Percentiles rank a stretch among this genome's conserved stretches.
These are phyloP conservation scores for Citrullus mucosospermus DNA, from an alignment of 306 rosid genomes.

Conservation along the genomic window DNA sequence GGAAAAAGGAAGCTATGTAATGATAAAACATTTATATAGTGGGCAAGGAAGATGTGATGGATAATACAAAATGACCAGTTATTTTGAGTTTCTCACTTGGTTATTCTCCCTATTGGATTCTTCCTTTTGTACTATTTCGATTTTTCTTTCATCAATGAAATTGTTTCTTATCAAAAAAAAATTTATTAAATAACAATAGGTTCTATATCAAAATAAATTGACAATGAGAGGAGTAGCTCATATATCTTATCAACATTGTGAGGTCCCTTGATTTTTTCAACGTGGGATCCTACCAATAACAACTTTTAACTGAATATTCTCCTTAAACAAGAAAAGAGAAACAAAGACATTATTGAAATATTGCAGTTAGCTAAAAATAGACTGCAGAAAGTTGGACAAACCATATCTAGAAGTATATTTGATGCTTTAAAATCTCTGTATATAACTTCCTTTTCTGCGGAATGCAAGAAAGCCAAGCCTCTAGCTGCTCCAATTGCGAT, in stretches of 20 bases:
- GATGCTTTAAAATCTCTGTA: slow-evolving; percentile 91
- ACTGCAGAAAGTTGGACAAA: slow-evolving; percentile 9
- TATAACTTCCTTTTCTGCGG: slow-evolving; percentile 58
- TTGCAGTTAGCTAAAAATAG: not conserved
- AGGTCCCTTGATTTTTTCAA: too few relatives aligned
- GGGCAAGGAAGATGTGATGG: not conserved
- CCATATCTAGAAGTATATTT: slow-evolving; percentile 82
- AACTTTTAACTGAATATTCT: not conserved
- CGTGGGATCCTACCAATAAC: too few relatives aligned
- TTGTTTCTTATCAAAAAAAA: too few relatives aligned
- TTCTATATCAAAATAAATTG: too few relatives aligned
- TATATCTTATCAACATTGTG: too few relatives aligned
- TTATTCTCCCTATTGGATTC: not conserved
- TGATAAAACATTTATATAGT: too few relatives aligned
- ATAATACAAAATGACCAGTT: not conserved
- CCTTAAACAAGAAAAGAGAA: not conserved
- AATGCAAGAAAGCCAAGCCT: slow-evolving; percentile 71
- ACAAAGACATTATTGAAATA: not conserved
- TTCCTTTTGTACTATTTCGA: too few relatives aligned
- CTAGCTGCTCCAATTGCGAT: slow-evolving; percentile 84
- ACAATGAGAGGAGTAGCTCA: too few relatives aligned
- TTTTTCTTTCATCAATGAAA: too few relatives aligned
- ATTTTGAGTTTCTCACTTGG: not conserved
- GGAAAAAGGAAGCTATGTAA: not conserved
- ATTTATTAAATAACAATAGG: not conserved